Percentiles rank a stretch among this genome's conserved stretches.
Conservation (phyloP, 2,329 filamentous ascomycete species). For the Chrysoporthe austroafricana region DNA sequence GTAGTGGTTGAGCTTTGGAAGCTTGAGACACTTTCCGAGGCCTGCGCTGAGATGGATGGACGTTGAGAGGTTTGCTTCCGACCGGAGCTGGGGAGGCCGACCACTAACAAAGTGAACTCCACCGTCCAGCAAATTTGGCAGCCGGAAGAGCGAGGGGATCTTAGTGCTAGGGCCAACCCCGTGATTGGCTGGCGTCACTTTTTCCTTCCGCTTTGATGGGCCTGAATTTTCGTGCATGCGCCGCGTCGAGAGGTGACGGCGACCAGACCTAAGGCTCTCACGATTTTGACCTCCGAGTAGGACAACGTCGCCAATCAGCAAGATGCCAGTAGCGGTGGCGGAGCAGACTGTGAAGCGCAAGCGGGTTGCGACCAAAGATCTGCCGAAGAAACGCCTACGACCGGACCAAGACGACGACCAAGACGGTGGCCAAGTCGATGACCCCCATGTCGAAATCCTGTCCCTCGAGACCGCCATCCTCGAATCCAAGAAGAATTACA, state of each 20-base stretch:
- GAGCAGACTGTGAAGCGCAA: slow-evolving; percentile 54
- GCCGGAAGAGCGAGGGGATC: neutral
- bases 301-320: slow-evolving; percentile 10
- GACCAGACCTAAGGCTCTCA: neutral
- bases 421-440: slow-evolving; percentile 52
- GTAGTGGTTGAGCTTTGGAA: slow-evolving; percentile 23
- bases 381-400: slow-evolving; percentile 55
- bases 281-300: neutral
- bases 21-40: slow-evolving; percentile 28
- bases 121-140: slow-evolving; percentile 5
- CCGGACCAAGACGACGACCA: slow-evolving; percentile 49
- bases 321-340: slow-evolving; percentile 36
- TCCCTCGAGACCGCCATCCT: slow-evolving; percentile 79
- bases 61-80: slow-evolving; percentile 24
- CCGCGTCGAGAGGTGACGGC: neutral
- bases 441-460: slow-evolving; percentile 68
- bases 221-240: slow-evolving; percentile 7
- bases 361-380: slow-evolving; percentile 46
- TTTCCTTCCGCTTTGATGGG: neutral
- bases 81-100: neutral
- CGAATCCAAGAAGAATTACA: slow-evolving; percentile 88
- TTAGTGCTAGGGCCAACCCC: slow-evolving; percentile 2
- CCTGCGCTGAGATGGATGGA: slow-evolving; percentile 18
- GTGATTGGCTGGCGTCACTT: slow-evolving; percentile 19
- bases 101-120: slow-evolving; percentile 6